These are phyloP conservation scores for Pseudogymnoascus sp. DNA, from an alignment of 2,329 filamentous ascomycete species.

Conservation along the genomic window DNA sequence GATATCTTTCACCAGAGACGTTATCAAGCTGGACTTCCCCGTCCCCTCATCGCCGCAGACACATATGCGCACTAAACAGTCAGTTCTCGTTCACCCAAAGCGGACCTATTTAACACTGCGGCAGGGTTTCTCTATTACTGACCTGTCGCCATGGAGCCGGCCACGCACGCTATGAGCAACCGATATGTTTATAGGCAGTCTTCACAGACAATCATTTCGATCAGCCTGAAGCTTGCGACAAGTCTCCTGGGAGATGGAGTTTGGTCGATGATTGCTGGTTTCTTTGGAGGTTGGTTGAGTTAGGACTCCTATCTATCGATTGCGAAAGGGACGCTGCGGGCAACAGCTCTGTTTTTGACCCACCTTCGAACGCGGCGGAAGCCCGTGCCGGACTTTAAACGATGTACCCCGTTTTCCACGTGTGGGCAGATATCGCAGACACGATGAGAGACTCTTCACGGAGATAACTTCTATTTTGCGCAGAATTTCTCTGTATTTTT, in stretches of 20 bases:
- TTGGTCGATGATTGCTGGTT: not conserved
- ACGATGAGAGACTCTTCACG: not conserved
- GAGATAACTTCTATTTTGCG: not conserved
- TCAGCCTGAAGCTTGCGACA: not conserved
- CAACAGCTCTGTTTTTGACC: constrained; percentile 2
- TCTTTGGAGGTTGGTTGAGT: not conserved
- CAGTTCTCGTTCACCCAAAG: not conserved
- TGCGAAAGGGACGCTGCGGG: constrained; percentile 5
- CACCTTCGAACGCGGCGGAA: constrained; percentile 4
- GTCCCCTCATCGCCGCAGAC: constrained; percentile 94
- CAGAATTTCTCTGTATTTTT: not conserved
- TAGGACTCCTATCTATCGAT: constrained; percentile 6
- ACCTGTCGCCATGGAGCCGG: constrained; percentile 13
- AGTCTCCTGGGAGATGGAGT: not conserved
- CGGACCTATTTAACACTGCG: not conserved
- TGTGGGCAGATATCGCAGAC: not conserved
- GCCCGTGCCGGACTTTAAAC: not conserved
- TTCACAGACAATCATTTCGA: constrained; percentile 7
- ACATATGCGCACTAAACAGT: constrained; percentile 68
- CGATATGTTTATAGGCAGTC: constrained; percentile 1
- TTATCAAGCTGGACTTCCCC: constrained; percentile 90
- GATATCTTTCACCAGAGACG: constrained; percentile 91
- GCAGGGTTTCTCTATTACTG: constrained; percentile 1
- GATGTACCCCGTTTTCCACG: constrained; percentile 5
- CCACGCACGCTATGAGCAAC: not conserved